A percentile compares a stretch with the other conserved stretches of the same genome.
Conservation (phyloP, 1,284 basidiomycete genomes). For the Irpex sp. region DNA sequence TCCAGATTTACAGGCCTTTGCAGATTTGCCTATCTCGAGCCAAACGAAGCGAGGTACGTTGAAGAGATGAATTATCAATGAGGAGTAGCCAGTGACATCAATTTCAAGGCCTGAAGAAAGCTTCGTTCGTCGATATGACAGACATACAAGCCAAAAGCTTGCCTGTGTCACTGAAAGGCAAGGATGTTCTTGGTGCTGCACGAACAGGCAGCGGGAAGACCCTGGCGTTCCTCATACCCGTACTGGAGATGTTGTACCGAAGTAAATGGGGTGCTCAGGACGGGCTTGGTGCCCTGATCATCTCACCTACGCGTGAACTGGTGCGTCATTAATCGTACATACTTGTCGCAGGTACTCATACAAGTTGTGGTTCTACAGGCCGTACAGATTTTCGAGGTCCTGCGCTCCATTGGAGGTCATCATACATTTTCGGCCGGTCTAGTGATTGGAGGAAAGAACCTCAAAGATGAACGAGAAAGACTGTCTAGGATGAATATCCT, state of each 20-base stretch:
- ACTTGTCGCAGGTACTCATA: background rate
- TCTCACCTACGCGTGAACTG: conserved; percentile 93
- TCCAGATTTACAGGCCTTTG: conserved; percentile 46
- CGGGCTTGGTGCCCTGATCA: conserved; percentile 87
- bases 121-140: conserved; percentile 83
- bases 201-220: conserved; percentile 83
- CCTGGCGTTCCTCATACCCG: conserved; percentile 75
- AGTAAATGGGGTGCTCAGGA: conserved; percentile 78
- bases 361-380: conserved; percentile 45
- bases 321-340: conserved; percentile 37
- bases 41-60: conserved; percentile 57
- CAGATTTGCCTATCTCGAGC: conserved; percentile 66
- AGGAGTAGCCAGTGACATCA: background rate
- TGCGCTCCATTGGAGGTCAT: conserved; percentile 86
- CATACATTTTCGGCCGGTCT: conserved; percentile 94
- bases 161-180: conserved; percentile 58
- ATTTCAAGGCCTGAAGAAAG: conserved; percentile 69
- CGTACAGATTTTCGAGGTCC: conserved; percentile 95
- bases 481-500: conserved; percentile 94
- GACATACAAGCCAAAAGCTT: conserved; percentile 71
- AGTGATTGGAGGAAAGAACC: conserved; percentile 93
- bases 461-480: conserved; percentile 90
- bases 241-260: conserved; percentile 71
- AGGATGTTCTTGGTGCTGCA: conserved; percentile 74
- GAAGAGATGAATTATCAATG: background rate